Evolutionary conservation across 2,329 filamentous ascomycete species (phyloP).

Genomic region (Claviceps purpurea): DNA sequence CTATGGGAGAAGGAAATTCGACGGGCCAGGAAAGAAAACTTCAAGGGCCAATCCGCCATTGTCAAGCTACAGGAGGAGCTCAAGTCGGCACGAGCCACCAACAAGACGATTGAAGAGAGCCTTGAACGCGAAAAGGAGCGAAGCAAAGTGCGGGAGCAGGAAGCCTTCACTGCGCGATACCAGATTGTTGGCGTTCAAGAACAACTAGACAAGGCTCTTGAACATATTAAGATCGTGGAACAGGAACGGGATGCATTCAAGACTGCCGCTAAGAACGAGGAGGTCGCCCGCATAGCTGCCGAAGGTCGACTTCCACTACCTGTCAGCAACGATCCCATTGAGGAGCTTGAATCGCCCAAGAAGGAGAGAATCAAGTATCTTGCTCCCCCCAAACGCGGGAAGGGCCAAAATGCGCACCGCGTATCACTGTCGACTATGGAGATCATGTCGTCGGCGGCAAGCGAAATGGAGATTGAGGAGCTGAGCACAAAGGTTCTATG

Average conservation of each 20-base stretch:
- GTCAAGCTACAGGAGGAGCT: conserved; percentile 64
- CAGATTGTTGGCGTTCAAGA: conserved; percentile 52
- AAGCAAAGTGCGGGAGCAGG: conserved; percentile 49
- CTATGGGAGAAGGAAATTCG: conserved; percentile 65
- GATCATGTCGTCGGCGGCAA: conserved; percentile 40
- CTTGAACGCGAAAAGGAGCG: conserved; percentile 52
- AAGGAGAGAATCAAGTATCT: conserved; percentile 23
- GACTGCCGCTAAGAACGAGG: conserved; percentile 58
- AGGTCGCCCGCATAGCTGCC: conserved; percentile 57
- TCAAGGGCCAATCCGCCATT: conserved; percentile 56
- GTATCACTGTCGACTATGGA: conserved; percentile 35
- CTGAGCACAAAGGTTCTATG: conserved; percentile 38
- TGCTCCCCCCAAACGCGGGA: conserved; percentile 11
- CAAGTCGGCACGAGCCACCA: conserved; percentile 43
- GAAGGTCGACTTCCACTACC: conserved; percentile 59
- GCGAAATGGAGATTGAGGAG: conserved; percentile 46
- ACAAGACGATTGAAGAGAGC: conserved; percentile 42
- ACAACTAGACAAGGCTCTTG: conserved; percentile 50
- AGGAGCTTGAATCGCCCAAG: conserved; percentile 49
- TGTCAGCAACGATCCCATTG: conserved; percentile 34
- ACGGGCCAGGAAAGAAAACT: conserved; percentile 55
- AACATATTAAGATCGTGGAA: conserved; percentile 51
- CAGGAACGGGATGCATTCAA: conserved; percentile 65
- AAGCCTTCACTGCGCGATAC: conserved; percentile 55
- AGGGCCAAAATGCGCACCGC: conserved; percentile 27